Conservation (phyloP, 108 stramenopile species). For the Nannochloropsis salina region DNA sequence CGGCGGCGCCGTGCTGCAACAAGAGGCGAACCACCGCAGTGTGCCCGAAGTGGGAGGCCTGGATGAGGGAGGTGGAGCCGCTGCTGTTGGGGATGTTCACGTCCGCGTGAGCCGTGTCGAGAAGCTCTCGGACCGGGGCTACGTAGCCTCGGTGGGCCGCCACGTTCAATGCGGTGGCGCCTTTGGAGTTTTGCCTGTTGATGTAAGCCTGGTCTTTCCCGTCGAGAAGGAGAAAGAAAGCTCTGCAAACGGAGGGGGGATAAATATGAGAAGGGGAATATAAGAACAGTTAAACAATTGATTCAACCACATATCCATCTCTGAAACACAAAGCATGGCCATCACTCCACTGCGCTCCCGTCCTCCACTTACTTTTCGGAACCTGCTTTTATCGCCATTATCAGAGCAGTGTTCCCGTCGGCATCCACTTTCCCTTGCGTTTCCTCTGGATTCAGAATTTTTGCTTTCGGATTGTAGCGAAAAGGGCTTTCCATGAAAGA, state of each 20-base stretch:
- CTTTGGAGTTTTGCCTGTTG: constrained; percentile 22
- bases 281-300: too few species aligned
- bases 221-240: background rate
- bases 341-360: background rate
- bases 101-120: constrained; percentile 36
- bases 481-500: background rate
- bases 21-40: constrained; percentile 60
- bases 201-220: background rate
- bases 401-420: background rate
- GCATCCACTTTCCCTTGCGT: background rate
- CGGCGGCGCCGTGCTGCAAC: constrained; percentile 53
- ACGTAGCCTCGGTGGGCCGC: constrained; percentile 43
- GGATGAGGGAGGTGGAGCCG: constrained; percentile 73
- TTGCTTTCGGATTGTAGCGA: constrained; percentile 1
- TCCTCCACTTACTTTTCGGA: background rate
- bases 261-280: too few species aligned
- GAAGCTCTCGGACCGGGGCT: constrained; percentile 32
- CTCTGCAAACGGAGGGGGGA: background rate
- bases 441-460: constrained; percentile 20
- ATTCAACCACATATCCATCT: too few species aligned
- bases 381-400: background rate
- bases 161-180: constrained; percentile 38
- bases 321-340: background rate
- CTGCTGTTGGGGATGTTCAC: constrained; percentile 58
- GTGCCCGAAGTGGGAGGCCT: constrained; percentile 74